Conservation (phyloP, 768 basidiomycete genomes). For the Leucocoprinus sp. region DNA sequence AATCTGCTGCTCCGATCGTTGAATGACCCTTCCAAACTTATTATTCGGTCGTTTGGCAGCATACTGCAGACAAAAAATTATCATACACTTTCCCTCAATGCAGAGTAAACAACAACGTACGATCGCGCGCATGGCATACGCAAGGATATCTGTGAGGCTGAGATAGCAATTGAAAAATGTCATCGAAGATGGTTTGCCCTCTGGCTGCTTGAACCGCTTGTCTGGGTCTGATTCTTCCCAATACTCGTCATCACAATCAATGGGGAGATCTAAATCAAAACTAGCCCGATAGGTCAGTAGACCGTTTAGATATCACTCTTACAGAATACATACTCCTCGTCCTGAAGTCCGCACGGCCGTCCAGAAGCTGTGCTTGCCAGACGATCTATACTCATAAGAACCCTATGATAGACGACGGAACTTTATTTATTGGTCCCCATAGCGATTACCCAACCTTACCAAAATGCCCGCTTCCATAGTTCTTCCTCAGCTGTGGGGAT, state of each 20-base stretch:
- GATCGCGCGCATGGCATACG: conserved; percentile 50
- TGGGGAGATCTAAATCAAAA: conserved; percentile 61
- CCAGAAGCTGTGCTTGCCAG: conserved; percentile 44
- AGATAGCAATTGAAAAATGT: conserved; percentile 49
- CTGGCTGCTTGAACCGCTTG: conserved; percentile 50
- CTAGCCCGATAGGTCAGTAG: conserved; percentile 23
- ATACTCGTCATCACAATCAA: conserved; percentile 62
- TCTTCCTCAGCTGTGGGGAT: conserved; percentile 50
- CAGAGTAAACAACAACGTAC: conserved; percentile 25
- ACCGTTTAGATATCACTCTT: too few species aligned
- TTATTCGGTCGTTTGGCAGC: conserved; percentile 57
- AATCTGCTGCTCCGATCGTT: conserved; percentile 51
- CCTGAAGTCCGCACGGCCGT: conserved; percentile 64
- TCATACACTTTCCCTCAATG: background rate
- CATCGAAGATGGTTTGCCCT: conserved; percentile 43
- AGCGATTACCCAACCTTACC: conserved; percentile 25
- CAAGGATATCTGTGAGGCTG: conserved; percentile 52
- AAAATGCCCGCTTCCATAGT: conserved; percentile 66
- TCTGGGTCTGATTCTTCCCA: conserved; percentile 40
- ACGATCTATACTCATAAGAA: conserved; percentile 41
- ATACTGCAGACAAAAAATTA: conserved; percentile 43
- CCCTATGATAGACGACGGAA: conserved; percentile 26
- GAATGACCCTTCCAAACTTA: conserved; percentile 35
- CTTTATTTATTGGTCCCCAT: background rate
- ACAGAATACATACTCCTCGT: conserved; percentile 49